These are phyloP conservation scores for Rhinocladiella mackenziei DNA, from an alignment of 2,329 filamentous ascomycete species.

Conservation along the genomic window DNA sequence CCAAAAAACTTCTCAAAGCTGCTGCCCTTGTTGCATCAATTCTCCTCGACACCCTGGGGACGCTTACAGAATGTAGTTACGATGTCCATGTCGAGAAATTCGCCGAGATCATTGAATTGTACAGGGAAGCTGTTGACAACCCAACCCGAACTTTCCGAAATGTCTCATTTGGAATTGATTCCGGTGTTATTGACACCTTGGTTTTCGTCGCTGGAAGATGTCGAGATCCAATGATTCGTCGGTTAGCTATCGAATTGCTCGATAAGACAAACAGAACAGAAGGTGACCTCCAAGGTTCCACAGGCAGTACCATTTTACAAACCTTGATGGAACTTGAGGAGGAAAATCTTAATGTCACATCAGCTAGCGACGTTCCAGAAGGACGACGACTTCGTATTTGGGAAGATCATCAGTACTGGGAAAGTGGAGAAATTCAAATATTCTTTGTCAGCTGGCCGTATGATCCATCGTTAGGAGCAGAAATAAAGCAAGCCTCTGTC, in stretches of 20 bases:
- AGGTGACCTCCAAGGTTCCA: conserved; percentile 25
- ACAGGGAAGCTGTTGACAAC: conserved; percentile 29
- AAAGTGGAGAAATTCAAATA: conserved; percentile 25
- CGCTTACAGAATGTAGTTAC: conserved; percentile 24
- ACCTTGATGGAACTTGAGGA: conserved; percentile 25
- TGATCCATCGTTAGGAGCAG: conserved; percentile 21
- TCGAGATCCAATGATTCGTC: conserved; percentile 32
- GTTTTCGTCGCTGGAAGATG: conserved; percentile 33
- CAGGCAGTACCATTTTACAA: conserved; percentile 23
- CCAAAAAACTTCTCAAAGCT: conserved; percentile 25
- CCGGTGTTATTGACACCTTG: conserved; percentile 31
- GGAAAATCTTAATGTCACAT: conserved; percentile 15
- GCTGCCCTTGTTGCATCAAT: conserved; percentile 26
- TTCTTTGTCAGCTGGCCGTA: conserved; percentile 27
- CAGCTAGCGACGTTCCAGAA: conserved; percentile 23
- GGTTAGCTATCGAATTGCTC: conserved; percentile 31
- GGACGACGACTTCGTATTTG: conserved; percentile 23
- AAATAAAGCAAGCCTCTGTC: conserved; percentile 15
- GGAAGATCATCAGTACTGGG: conserved; percentile 29
- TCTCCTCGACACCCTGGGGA: conserved; percentile 23
- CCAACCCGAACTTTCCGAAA: conserved; percentile 13
- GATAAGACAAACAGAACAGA: conserved; percentile 25
- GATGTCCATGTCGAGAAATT: conserved; percentile 30
- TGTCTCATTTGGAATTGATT: conserved; percentile 32
- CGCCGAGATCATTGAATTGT: conserved; percentile 30